These are phyloP conservation scores for Daldinia bambusicola DNA, from an alignment of 495 filamentous ascomycete genomes.

Conservation along the genomic window DNA sequence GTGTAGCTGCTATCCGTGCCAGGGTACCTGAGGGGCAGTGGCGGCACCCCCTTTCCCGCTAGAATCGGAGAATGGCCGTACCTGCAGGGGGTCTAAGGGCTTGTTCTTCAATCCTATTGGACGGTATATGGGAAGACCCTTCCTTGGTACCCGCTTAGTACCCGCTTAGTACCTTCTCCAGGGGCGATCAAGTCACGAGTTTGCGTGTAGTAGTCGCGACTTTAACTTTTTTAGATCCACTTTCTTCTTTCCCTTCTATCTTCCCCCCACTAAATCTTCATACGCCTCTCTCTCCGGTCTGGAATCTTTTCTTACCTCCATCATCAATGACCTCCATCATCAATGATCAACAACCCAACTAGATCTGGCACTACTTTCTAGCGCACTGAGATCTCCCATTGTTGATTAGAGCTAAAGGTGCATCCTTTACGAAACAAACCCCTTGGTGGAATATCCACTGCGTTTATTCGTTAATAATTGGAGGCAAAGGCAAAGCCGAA, in stretches of 20 bases:
- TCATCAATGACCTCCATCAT: conserved; percentile 6
- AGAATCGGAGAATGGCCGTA: conserved; percentile 6
- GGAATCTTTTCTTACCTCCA: conserved; percentile 2
- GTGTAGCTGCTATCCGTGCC: neutral
- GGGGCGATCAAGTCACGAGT: conserved; percentile 37
- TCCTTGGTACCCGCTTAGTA: neutral
- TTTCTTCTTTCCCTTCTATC: neutral
- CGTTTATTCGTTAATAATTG: conserved; percentile 4
- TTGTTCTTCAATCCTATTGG: conserved; percentile 17
- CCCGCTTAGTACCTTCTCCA: conserved; percentile 1
- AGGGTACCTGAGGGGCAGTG: conserved; percentile 18
- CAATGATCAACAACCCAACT: conserved; percentile 12
- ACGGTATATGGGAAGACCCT: neutral
- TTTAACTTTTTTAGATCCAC: neutral
- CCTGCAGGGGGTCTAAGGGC: conserved; percentile 28
- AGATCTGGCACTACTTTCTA: conserved; percentile 2
- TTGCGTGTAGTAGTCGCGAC: conserved; percentile 40
- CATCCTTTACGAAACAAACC: neutral
- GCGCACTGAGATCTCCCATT: neutral
- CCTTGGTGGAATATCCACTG: neutral
- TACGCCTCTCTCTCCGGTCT: conserved; percentile 6
- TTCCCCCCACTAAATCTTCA: conserved; percentile 21
- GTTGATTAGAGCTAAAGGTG: neutral
- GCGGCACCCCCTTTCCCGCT: conserved; percentile 14
- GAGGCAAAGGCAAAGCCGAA: neutral